Conservation (phyloP, 805 yeast species). For the Brettanomyces bruxellensis region DNA sequence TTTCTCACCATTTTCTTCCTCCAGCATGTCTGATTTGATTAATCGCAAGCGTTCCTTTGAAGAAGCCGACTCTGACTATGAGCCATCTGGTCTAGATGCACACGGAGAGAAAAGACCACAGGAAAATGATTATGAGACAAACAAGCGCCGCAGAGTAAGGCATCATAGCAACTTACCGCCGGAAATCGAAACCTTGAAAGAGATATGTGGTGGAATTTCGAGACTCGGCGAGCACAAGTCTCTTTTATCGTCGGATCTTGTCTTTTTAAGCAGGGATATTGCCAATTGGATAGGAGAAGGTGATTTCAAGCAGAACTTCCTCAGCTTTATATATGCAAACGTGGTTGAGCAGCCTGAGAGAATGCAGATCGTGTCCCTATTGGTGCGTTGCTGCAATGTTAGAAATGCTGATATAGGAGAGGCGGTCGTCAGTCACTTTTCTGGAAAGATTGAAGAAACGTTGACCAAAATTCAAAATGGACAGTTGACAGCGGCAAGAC, state of each 20-base stretch:
- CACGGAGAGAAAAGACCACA: background rate
- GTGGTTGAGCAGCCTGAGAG: constrained; percentile 89
- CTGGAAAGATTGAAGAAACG: constrained; percentile 49
- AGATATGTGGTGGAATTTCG: constrained; percentile 40
- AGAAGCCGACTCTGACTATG: constrained; percentile 1
- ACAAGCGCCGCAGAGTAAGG: background rate
- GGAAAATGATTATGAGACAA: background rate
- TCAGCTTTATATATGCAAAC: constrained; percentile 59
- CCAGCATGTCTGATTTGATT: background rate
- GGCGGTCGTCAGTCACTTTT: constrained; percentile 60
- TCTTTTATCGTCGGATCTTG: constrained; percentile 34
- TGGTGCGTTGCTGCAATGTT: constrained; percentile 58
- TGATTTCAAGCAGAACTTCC: constrained; percentile 46
- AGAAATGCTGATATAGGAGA: constrained; percentile 59
- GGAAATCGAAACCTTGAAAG: constrained; percentile 29
- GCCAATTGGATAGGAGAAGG: constrained; percentile 45
- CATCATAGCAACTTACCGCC: no score
- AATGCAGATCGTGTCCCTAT: constrained; percentile 58
- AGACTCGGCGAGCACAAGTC: constrained; percentile 46
- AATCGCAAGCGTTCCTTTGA: constrained; percentile 1
- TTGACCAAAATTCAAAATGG: constrained; percentile 24
- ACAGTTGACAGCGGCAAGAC: constrained; percentile 7
- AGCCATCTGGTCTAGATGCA: background rate
- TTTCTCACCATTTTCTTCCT: background rate
- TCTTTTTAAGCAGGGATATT: constrained; percentile 37